phyloP scores from a whole-genome alignment of 2,329 filamentous ascomycete genomes.

The Xylariaceae sp. region DNA sequence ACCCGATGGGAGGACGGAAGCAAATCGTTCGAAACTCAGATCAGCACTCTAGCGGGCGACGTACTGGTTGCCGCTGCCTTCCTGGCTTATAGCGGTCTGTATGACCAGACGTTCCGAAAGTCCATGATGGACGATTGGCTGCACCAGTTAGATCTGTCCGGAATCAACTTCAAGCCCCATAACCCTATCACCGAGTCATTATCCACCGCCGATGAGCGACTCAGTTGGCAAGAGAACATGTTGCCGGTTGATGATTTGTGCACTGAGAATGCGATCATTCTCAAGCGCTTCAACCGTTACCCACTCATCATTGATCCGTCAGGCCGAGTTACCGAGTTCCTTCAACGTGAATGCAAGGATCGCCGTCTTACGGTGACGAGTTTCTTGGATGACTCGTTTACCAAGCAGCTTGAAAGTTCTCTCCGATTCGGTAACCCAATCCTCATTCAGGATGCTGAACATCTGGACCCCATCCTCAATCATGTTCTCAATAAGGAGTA shows the following conservation, averaged over 20 bases:
- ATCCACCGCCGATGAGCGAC: conserved; percentile 91
- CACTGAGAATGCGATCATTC: conserved; percentile 96
- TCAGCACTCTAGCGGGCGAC: conserved; percentile 93
- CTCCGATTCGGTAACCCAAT: conserved; percentile 98
- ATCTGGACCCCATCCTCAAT: conserved; percentile 95
- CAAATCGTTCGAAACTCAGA: conserved; percentile 97
- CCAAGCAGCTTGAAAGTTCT: conserved; percentile 96
- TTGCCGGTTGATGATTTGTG: conserved; percentile 96
- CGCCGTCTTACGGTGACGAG: conserved; percentile 94
- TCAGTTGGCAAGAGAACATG: conserved; percentile 92
- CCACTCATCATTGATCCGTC: conserved; percentile 98
- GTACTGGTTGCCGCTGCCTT: conserved; percentile 96
- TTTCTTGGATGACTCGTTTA: conserved; percentile 96
- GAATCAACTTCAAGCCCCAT: conserved; percentile 87
- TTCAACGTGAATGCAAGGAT: conserved; percentile 93
- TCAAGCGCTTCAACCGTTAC: conserved; percentile 97
- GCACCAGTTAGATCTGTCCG: conserved; percentile 89
- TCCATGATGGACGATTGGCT: conserved; percentile 98
- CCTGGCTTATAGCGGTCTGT: conserved; percentile 93
- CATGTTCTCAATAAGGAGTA: conserved; percentile 99
- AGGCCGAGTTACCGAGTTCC: conserved; percentile 89
- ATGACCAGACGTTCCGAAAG: conserved; percentile 97
- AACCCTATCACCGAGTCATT: conserved; percentile 96
- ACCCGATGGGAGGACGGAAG: conserved; percentile 95
- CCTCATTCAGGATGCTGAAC: conserved; percentile 96